Evolutionary conservation across 495 filamentous ascomycete species (phyloP).

Genomic region (Hypoxylon fuscum): DNA sequence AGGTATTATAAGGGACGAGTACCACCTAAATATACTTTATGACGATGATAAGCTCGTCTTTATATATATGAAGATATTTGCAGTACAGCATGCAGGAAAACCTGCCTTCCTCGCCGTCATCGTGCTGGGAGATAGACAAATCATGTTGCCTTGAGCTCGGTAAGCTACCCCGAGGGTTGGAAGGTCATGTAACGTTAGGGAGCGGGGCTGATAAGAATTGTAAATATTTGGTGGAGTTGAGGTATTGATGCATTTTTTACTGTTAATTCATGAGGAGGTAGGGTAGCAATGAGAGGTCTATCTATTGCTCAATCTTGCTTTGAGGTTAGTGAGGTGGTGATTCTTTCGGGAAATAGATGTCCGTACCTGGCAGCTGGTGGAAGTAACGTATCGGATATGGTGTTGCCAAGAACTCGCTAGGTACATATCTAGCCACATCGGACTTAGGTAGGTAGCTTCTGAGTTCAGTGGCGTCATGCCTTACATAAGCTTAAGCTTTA

Average conservation of each 20-base stretch:
- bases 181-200: conserved; percentile 32
- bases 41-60: conserved; percentile 1
- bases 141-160: conserved; percentile 22
- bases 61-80: conserved; percentile 11
- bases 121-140: conserved; percentile 19
- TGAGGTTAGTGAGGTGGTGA: not conserved
- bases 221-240: not conserved
- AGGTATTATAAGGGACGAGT: conserved; percentile 1
- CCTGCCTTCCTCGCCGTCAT: conserved; percentile 4
- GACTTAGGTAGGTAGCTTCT: not conserved
- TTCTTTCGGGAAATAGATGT: not conserved
- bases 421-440: not conserved
- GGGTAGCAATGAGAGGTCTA: conserved; percentile 19
- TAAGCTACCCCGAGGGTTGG: conserved; percentile 13
- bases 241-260: not conserved
- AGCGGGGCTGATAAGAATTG: conserved; percentile 34
- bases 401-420: too few species aligned
- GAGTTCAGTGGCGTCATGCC: conserved; percentile 1
- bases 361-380: too few species aligned
- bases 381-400: not conserved
- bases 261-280: conserved; percentile 7
- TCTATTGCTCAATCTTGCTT: conserved; percentile 18
- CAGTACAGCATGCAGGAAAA: conserved; percentile 13
- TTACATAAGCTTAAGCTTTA: not conserved
- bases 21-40: not conserved